These are phyloP conservation scores for Fraxinus pennsylvanica DNA, from an alignment of 257 asterid species.

Conservation along the genomic window DNA sequence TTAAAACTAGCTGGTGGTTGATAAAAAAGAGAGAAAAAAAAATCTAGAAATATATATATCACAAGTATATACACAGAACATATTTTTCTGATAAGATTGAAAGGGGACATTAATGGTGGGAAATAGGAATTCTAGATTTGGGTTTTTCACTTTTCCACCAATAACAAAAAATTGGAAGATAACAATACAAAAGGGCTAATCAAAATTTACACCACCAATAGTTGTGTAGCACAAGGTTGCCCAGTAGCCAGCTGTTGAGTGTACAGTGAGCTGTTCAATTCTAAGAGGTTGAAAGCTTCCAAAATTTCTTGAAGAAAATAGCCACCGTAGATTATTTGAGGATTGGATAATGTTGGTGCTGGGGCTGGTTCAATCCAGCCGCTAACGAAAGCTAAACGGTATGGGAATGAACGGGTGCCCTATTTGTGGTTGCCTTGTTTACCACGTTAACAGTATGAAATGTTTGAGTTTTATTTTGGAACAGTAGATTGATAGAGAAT, in stretches of 20 bases:
- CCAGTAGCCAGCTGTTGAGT: background rate
- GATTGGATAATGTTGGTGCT: background rate
- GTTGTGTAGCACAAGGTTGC: background rate
- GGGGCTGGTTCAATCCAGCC: background rate
- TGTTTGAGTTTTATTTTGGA: too few relatives aligned
- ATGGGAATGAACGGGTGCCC: background rate
- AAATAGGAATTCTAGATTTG: conserved; percentile 7
- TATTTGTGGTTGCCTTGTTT: background rate
- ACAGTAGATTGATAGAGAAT: too few relatives aligned
- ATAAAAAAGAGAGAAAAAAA: background rate
- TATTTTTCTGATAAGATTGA: conserved; percentile 35
- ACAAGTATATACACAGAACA: conserved; percentile 23
- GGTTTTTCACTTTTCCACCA: background rate
- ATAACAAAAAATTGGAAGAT: background rate
- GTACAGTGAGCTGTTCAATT: background rate
- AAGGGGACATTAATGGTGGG: conserved; percentile 38
- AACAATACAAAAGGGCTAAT: background rate
- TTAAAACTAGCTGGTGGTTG: background rate
- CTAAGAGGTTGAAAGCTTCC: background rate
- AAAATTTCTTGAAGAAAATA: background rate
- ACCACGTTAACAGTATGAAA: background rate
- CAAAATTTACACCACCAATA: background rate
- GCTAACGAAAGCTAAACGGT: too few relatives aligned
- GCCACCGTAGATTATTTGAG: background rate
- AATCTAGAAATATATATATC: conserved; percentile 1